Conservation (phyloP, 179 eudicot genomes). For the Dionaea muscipula region DNA sequence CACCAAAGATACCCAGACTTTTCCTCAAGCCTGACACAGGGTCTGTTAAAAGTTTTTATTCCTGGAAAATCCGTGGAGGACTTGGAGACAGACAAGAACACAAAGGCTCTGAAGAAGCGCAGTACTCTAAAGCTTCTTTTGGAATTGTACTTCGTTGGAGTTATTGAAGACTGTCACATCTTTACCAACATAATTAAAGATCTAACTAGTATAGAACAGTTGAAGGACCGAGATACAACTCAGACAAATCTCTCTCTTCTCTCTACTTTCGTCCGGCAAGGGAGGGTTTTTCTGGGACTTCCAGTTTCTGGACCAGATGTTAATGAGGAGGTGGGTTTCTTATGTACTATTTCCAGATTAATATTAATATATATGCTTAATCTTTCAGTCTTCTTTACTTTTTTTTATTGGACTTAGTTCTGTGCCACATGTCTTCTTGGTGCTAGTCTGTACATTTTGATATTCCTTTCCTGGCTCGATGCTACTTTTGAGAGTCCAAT, state of each 20-base stretch:
- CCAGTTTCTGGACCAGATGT: slow-evolving; percentile 62
- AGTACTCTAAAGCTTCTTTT: slow-evolving; percentile 82
- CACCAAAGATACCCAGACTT: slow-evolving; percentile 94
- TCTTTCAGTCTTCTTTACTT: no score
- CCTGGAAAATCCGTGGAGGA: slow-evolving; percentile 85
- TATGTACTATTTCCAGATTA: background rate
- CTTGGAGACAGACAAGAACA: slow-evolving; percentile 58
- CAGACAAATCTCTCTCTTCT: slow-evolving; percentile 93
- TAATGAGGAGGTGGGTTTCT: slow-evolving; percentile 58
- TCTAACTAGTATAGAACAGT: slow-evolving; percentile 67
- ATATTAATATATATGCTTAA: no score
- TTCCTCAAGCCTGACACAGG: slow-evolving; percentile 65
- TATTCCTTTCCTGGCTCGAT: no score
- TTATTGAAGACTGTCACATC: slow-evolving; percentile 62
- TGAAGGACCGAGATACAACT: slow-evolving; percentile 87
- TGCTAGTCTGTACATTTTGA: no score
- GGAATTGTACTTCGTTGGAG: slow-evolving; percentile 85
- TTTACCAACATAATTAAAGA: slow-evolving; percentile 76
- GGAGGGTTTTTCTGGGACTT: slow-evolving; percentile 78
- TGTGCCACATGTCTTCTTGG: no score
- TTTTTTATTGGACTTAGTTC: slow-evolving; percentile 1
- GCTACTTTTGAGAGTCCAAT: no score
- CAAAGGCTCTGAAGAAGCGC: slow-evolving; percentile 90
- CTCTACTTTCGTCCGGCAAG: slow-evolving; percentile 92
- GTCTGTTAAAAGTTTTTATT: slow-evolving; percentile 64